These are phyloP conservation scores for Farysia itapuensis DNA, from an alignment of 1,284 basidiomycete genomes.

Conservation along the genomic window DNA sequence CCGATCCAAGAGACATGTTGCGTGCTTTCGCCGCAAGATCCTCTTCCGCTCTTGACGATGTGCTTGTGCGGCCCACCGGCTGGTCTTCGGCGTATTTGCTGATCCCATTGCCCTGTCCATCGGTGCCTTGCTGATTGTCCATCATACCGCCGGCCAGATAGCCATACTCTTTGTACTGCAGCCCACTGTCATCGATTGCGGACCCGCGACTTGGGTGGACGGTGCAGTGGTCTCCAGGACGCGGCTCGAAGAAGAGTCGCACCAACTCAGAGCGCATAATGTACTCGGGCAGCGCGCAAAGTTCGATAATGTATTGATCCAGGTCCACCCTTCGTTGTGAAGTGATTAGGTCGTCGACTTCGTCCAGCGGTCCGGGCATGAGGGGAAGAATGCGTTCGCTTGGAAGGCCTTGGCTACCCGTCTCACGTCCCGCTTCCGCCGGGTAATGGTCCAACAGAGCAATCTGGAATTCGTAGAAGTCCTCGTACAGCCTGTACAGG, in stretches of 20 bases:
- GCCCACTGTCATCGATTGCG: constrained; percentile 7
- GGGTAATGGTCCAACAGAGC: constrained; percentile 63
- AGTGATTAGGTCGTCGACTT: constrained; percentile 83
- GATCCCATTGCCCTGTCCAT: constrained; percentile 12
- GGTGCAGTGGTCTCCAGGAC: constrained; percentile 73
- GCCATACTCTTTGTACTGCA: constrained; percentile 32
- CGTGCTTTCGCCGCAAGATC: constrained; percentile 25
- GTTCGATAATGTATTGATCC: constrained; percentile 79
- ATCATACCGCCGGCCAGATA: constrained; percentile 19
- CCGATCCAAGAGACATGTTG: constrained; percentile 13
- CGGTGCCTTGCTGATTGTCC: constrained; percentile 1
- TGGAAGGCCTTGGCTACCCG: constrained; percentile 58
- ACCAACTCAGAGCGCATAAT: constrained; percentile 80
- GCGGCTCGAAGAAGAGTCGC: constrained; percentile 80
- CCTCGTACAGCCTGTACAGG: constrained; percentile 92
- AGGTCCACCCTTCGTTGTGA: constrained; percentile 79
- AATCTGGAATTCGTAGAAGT: constrained; percentile 98
- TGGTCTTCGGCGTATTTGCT: constrained; percentile 38
- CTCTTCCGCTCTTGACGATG: constrained; percentile 15
- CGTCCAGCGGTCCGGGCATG: constrained; percentile 85
- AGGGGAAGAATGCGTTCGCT: constrained; percentile 79
- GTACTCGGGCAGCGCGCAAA: constrained; percentile 74
- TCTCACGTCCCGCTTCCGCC: constrained; percentile 30
- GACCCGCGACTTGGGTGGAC: constrained; percentile 25
- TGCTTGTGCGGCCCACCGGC: constrained; percentile 21